A percentile compares a stretch with the other conserved stretches of the same genome.
Evolutionary conservation across 2,329 filamentous ascomycete genomes (phyloP).

Genomic region (Paramyrothecium roridum): DNA sequence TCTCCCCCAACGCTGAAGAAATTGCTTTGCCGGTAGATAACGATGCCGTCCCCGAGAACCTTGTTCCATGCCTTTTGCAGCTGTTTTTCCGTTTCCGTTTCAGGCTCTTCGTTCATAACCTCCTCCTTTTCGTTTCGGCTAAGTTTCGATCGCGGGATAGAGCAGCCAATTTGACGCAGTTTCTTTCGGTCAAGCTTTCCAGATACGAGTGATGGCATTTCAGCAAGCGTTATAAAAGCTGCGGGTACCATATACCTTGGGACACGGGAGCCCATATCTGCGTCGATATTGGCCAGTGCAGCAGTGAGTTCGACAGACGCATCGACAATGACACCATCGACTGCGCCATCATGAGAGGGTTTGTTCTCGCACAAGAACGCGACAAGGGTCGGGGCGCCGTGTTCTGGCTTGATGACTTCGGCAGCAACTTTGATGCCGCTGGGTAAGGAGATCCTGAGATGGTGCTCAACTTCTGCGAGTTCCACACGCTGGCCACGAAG

Average conservation of each 20-base stretch:
- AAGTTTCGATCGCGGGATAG: constrained; percentile 37
- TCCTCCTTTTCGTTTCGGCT: constrained; percentile 20
- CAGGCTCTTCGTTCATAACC: constrained; percentile 23
- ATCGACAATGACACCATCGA: constrained; percentile 5
- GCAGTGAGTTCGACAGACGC: constrained; percentile 27
- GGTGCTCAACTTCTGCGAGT: constrained; percentile 50
- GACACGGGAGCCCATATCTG: constrained; percentile 27
- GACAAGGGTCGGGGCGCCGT: constrained; percentile 41
- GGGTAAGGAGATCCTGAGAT: constrained; percentile 42
- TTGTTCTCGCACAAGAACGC: constrained; percentile 35
- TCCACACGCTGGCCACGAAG: constrained; percentile 64
- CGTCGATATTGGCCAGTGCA: constrained; percentile 26
- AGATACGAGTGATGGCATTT: constrained; percentile 45
- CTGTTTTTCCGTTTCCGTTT: constrained; percentile 33
- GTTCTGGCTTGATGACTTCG: constrained; percentile 45
- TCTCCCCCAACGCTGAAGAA: constrained; percentile 49
- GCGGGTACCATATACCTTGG: constrained; percentile 47
- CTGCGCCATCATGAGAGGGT: too few species aligned
- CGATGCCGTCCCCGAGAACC: constrained; percentile 30
- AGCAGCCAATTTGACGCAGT: constrained; percentile 40
- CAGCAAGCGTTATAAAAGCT: constrained; percentile 39
- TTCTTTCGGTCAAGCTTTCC: constrained; percentile 48
- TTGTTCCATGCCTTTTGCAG: constrained; percentile 33
- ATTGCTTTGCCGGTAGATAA: constrained; percentile 34
- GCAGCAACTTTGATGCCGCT: constrained; percentile 39